These are phyloP conservation scores for Annulohypoxylon nitens DNA, from an alignment of 495 filamentous ascomycete genomes.

Conservation along the genomic window DNA sequence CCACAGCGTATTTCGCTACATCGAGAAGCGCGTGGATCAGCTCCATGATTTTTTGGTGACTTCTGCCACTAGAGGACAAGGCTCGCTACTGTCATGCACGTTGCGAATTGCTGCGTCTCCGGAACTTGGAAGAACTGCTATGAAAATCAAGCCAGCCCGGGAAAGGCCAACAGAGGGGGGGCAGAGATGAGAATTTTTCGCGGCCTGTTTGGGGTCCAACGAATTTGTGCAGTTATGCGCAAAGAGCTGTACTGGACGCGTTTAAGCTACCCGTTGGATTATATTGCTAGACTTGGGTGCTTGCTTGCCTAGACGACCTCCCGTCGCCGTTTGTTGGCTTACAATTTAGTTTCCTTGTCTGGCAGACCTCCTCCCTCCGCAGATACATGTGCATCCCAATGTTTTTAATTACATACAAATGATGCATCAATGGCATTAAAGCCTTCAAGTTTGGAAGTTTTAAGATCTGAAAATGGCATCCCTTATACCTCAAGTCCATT, in stretches of 20 bases:
- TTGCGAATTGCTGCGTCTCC: not conserved
- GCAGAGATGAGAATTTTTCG: not conserved
- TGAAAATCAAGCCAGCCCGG: not conserved
- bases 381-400: no score
- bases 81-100: not conserved
- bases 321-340: not conserved
- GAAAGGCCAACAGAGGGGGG: not conserved
- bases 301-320: no score
- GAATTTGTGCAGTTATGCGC: not conserved
- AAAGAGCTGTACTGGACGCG: not conserved
- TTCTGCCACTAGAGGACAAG: not conserved
- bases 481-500: not conserved
- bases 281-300: no score
- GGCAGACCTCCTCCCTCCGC: no score
- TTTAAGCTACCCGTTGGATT: not conserved
- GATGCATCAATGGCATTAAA: not conserved
- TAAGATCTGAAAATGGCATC: no score
- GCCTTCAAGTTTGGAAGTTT: not conserved
- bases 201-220: not conserved
- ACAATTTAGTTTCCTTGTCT: not conserved
- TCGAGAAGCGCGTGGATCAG: not conserved
- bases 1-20: not conserved
- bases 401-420: not conserved
- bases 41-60: not conserved
- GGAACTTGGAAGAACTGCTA: not conserved